Conservation (phyloP, 2,329 filamentous ascomycete genomes). For the Calonectria fujianensis region DNA sequence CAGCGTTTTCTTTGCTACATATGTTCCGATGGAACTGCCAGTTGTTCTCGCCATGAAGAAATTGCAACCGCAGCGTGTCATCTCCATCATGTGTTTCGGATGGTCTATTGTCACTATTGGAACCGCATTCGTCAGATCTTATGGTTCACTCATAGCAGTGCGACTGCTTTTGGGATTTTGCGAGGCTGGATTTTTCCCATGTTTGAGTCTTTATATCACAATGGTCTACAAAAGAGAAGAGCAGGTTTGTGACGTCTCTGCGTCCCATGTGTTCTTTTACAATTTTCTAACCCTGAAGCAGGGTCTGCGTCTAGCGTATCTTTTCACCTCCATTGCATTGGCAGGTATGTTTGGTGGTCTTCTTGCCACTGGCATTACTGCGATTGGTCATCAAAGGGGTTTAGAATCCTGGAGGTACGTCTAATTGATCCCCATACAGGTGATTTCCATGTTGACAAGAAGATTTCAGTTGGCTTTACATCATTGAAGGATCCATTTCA, state of each 20-base stretch:
- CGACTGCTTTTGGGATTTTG: conserved; percentile 60
- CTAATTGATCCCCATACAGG: neutral
- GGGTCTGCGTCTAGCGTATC: neutral
- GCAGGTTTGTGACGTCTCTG: conserved; percentile 31
- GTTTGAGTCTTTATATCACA: conserved; percentile 58
- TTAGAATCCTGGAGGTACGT: conserved; percentile 10
- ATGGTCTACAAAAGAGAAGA: conserved; percentile 59
- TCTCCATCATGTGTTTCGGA: conserved; percentile 57
- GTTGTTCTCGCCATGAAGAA: conserved; percentile 59
- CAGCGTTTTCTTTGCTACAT: conserved; percentile 57
- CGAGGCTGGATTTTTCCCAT: conserved; percentile 60
- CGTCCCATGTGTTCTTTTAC: too few relatives aligned
- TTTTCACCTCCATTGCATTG: conserved; percentile 5
- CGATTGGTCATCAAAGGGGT: conserved; percentile 4
- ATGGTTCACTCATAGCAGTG: conserved; percentile 52
- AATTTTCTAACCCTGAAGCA: neutral
- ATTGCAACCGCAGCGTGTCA: conserved; percentile 51
- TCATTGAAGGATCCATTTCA: conserved; percentile 69
- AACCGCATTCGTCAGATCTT: conserved; percentile 57
- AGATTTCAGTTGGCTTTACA: conserved; percentile 54
- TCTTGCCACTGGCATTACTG: conserved; percentile 19
- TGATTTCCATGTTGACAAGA: neutral
- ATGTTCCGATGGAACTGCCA: conserved; percentile 57
- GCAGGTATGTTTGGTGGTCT: conserved; percentile 22
- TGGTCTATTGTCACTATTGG: conserved; percentile 59